phyloP scores from a whole-genome alignment of 2,329 filamentous ascomycete genomes.

The Biscogniauxia mediterranea region DNA sequence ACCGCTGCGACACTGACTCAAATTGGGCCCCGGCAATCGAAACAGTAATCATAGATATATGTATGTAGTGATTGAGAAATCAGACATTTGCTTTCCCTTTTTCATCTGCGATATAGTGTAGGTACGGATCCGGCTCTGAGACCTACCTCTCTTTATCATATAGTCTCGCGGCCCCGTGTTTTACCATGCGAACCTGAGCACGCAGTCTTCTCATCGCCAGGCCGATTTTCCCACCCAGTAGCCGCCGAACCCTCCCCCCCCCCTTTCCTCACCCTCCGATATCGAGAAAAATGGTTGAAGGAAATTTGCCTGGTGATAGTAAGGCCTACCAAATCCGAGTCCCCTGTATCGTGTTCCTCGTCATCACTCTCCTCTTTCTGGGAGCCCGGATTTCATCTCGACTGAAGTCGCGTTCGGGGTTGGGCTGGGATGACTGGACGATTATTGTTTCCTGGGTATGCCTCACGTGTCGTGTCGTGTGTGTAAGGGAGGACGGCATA shows the following conservation, averaged over 20 bases:
- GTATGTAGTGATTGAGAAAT: neutral
- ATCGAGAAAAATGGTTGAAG: constrained; percentile 24
- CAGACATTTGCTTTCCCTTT: too few relatives aligned
- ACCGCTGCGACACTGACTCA: neutral
- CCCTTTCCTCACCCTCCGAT: neutral
- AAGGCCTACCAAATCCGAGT: constrained; percentile 38
- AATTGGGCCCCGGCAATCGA: neutral
- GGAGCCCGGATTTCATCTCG: constrained; percentile 40
- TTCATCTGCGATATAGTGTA: too few relatives aligned
- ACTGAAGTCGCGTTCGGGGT: constrained; percentile 34
- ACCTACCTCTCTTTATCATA: neutral
- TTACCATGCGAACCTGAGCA: neutral
- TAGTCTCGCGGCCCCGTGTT: neutral
- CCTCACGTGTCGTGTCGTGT: neutral
- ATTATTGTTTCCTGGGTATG: constrained; percentile 33
- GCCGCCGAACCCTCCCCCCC: neutral
- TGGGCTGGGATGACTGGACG: constrained; percentile 43
- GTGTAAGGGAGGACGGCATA: too few relatives aligned
- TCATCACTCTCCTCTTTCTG: constrained; percentile 41
- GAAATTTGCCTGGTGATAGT: constrained; percentile 33
- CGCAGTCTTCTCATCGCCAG: constrained; percentile 23
- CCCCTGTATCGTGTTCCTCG: constrained; percentile 43
- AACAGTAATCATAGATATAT: neutral
- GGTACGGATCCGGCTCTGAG: neutral
- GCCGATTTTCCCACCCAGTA: constrained; percentile 4